Conservation (phyloP, 2,329 filamentous ascomycete genomes). For the Talaromyces sp. region DNA sequence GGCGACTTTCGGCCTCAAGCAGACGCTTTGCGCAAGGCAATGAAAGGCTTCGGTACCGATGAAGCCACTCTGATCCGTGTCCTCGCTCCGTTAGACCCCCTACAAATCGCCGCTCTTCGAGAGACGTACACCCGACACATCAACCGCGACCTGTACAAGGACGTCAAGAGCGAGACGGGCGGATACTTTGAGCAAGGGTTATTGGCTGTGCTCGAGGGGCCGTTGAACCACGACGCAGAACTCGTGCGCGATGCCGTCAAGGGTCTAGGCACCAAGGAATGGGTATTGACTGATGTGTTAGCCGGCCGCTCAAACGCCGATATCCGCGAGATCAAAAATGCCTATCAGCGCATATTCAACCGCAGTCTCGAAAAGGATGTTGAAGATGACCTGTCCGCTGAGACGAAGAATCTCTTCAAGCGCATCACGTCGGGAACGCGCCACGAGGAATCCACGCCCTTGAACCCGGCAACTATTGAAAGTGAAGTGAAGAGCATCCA, state of each 20-base stretch:
- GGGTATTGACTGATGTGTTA: conserved; percentile 78
- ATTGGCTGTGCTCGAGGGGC: conserved; percentile 71
- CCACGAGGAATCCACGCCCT: conserved; percentile 71
- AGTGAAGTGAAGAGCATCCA: conserved; percentile 74
- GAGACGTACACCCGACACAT: conserved; percentile 63
- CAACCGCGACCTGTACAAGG: conserved; percentile 65
- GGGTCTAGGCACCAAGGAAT: conserved; percentile 81
- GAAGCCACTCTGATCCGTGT: conserved; percentile 70
- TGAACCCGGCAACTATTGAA: conserved; percentile 69
- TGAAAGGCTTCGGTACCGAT: conserved; percentile 92
- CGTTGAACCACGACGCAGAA: conserved; percentile 70
- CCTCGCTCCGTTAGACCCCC: conserved; percentile 69
- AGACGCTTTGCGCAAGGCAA: conserved; percentile 69
- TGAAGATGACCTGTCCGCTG: conserved; percentile 73
- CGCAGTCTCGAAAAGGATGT: conserved; percentile 68
- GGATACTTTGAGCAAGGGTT: conserved; percentile 72
- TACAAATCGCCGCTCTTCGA: conserved; percentile 68
- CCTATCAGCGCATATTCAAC: conserved; percentile 66
- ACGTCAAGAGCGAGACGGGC: conserved; percentile 73
- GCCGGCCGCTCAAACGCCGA: conserved; percentile 83
- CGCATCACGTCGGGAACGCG: conserved; percentile 72
- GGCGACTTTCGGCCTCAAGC: conserved; percentile 66
- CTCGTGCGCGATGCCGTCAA: conserved; percentile 68
- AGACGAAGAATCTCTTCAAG: conserved; percentile 80
- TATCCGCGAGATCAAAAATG: conserved; percentile 75